phyloP scores from a whole-genome alignment of 495 filamentous ascomycete species.

The Penicillium angulare region DNA sequence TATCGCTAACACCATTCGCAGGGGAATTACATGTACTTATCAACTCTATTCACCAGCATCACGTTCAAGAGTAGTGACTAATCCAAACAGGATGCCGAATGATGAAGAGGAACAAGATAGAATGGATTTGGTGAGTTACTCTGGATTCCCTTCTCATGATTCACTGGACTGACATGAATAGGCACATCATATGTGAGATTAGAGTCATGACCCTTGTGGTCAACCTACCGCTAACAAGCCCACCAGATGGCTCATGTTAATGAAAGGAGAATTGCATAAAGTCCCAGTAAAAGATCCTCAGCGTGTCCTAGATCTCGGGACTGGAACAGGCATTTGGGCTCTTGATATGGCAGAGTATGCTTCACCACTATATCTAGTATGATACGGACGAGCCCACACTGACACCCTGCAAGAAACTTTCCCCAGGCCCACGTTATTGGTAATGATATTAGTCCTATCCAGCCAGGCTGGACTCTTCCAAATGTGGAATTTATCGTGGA shows the following conservation, averaged over 20 bases:
- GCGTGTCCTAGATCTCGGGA: slow-evolving; percentile 61
- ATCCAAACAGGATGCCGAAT: slow-evolving; percentile 44
- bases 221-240: slow-evolving; percentile 2
- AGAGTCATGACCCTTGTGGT: neutral
- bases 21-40: neutral
- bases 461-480: slow-evolving; percentile 38
- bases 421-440: slow-evolving; percentile 29
- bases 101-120: slow-evolving; percentile 63
- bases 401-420: slow-evolving; percentile 7
- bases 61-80: neutral
- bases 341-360: slow-evolving; percentile 54
- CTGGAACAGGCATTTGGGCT: slow-evolving; percentile 66
- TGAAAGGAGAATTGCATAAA: slow-evolving; percentile 50
- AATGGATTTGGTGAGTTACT: slow-evolving; percentile 63
- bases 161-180: neutral
- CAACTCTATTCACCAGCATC: neutral
- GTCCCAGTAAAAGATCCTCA: slow-evolving; percentile 50
- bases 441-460: slow-evolving; percentile 53
- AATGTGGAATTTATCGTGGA: slow-evolving; percentile 35
- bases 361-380: neutral
- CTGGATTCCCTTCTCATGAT: neutral
- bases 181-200: neutral
- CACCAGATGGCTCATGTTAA: slow-evolving; percentile 28
- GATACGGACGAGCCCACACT: neutral
- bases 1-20: neutral